Base-by-base conservation (phyloP, 1,139 yeast species). In the Kodamaea fungicola region DNA sequence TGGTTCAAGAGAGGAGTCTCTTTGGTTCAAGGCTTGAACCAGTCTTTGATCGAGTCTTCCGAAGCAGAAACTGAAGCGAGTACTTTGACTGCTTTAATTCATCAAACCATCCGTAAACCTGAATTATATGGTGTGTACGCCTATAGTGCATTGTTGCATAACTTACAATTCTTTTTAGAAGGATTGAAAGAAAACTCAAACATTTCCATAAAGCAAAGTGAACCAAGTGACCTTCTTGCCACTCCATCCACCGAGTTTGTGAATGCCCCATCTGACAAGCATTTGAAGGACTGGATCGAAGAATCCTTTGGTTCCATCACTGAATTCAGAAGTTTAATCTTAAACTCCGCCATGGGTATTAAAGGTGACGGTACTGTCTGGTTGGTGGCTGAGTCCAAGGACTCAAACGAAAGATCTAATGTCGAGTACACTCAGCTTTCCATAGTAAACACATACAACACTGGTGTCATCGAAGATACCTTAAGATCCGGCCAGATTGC, bases 291-390 rank as follows among this genome's bases (percentile, higher is more conserved):
- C 39, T 76, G 75, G 73, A 61, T 83, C 24, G 57, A 55, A 10
- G 62, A 66, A 28, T 74, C 84, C 2, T 84, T 84, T 59, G 90
- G 90, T 2, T 83, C 90, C 0, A 47, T 82, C 6, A 66, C 65
- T 12, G 90, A 84, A 58, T 83, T 84, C 56, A 73, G 80, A 51
- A 76, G 83, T 3, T 63, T 83, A 38, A 57, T 84, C 33, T 53
- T 83, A 41, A 74, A 80, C 46, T 77, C 89, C 1, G 83, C 83
- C 12, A 57, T 63, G 35, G 75, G 81, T 9, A 77, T 82, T 41
- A 78, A 80, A 43, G 92, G 94, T 35, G 88, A 84, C 54, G 94
- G 94, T 2, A 71, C 65, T 50, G 78, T 84, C 2, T 84, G 92
- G 92, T 57, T 81, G 24, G 79, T 80, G n/a, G 84, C 84, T 2